A percentile compares a stretch with the other conserved stretches of the same genome.
Conservation (phyloP, 305 asterid genomes). For the Plantago coronopus region DNA sequence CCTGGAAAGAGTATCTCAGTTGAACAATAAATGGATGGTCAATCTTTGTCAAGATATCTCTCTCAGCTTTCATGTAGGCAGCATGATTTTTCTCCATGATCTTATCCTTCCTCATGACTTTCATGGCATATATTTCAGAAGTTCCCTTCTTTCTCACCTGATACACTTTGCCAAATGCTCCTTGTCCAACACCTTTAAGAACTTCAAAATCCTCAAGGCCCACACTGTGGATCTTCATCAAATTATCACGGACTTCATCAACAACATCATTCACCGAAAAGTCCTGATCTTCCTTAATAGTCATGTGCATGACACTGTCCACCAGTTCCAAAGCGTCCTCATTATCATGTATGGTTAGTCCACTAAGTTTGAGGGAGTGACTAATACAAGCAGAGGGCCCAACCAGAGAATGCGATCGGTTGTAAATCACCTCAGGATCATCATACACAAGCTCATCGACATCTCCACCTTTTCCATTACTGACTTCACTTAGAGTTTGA, state of each 20-base stretch:
- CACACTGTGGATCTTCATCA: constrained; percentile 20
- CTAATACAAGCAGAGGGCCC: constrained; percentile 42
- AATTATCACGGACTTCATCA: constrained; percentile 3
- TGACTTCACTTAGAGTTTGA: constrained; percentile 23
- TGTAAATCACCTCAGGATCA: constrained; percentile 44
- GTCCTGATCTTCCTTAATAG: constrained; percentile 24
- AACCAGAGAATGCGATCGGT: constrained; percentile 46
- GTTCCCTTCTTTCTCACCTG: constrained; percentile 46
- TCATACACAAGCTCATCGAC: constrained; percentile 34
- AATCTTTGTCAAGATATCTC: constrained; percentile 50
- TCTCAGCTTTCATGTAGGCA: constrained; percentile 50
- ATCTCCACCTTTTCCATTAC: constrained; percentile 16
- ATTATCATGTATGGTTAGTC: constrained; percentile 35
- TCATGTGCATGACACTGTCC: constrained; percentile 19
- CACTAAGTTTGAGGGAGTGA: constrained; percentile 37
- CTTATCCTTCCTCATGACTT: constrained; percentile 55
- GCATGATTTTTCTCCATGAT: constrained; percentile 53
- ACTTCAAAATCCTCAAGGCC: constrained; percentile 54
- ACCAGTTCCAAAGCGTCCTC: constrained; percentile 33
- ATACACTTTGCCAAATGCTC: constrained; percentile 52
- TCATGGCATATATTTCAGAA: constrained; percentile 46
- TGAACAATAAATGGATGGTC: constrained; percentile 52
- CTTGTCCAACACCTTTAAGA: constrained; percentile 53
- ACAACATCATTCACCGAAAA: constrained; percentile 10
- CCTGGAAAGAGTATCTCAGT: constrained; percentile 54